A percentile compares a stretch with the other conserved stretches of the same genome.
Conservation (phyloP, 768 basidiomycete genomes). For the Mycena alexandri region DNA sequence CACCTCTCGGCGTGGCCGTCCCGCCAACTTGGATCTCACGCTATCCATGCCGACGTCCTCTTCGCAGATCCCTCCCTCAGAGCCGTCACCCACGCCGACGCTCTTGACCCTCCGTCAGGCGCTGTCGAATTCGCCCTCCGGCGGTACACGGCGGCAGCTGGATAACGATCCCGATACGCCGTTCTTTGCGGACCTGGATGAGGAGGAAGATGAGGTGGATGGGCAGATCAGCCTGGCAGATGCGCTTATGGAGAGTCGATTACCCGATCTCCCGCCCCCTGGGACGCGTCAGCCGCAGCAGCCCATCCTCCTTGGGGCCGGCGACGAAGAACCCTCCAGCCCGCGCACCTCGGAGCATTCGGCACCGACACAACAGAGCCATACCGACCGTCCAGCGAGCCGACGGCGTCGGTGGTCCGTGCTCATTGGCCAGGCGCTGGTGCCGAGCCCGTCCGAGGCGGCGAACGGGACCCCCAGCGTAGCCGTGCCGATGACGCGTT, state of each 20-base stretch:
- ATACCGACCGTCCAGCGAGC: constrained; percentile 51
- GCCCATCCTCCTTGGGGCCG: constrained; percentile 67
- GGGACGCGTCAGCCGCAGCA: constrained; percentile 77
- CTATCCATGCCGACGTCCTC: constrained; percentile 49
- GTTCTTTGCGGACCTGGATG: constrained; percentile 62
- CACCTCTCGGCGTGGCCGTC: constrained; percentile 64
- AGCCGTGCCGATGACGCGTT: constrained; percentile 48
- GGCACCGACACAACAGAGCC: constrained; percentile 45
- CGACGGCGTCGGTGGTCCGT: constrained; percentile 82
- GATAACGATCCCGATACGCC: constrained; percentile 54
- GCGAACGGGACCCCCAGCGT: constrained; percentile 45
- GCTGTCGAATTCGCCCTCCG: constrained; percentile 61
- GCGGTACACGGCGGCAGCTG: constrained; percentile 35
- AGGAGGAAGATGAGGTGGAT: constrained; percentile 71
- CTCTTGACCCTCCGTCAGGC: constrained; percentile 77
- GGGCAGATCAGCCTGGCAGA: constrained; percentile 81
- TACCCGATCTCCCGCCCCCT: constrained; percentile 79
- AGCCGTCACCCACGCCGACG: constrained; percentile 73
- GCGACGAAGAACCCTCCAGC: constrained; percentile 61
- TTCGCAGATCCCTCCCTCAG: constrained; percentile 49
- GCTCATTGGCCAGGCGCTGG: constrained; percentile 59
- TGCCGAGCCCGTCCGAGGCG: constrained; percentile 36
- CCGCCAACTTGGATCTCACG: constrained; percentile 76
- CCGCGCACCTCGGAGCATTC: constrained; percentile 62
- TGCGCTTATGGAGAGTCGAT: constrained; percentile 81